Conservation (phyloP, 2,329 filamentous ascomycete species). For the Calonectria hawksworthii region DNA sequence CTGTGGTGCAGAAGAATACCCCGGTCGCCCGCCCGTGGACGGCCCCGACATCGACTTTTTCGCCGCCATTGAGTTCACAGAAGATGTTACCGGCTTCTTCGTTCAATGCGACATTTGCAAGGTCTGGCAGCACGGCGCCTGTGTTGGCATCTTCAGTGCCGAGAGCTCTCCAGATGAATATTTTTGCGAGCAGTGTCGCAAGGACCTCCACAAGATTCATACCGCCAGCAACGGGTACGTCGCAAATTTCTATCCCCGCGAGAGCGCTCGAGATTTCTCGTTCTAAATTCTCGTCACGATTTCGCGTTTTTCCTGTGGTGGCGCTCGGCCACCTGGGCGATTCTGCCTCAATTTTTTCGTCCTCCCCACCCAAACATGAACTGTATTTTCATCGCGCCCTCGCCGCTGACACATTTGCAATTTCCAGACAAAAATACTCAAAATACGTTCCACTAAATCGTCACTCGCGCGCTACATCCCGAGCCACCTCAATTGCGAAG, state of each 20-base stretch:
- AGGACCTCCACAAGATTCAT: constrained; percentile 89
- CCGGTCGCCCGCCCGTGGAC: constrained; percentile 80
- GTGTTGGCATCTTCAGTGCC: constrained; percentile 96
- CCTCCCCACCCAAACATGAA: neutral
- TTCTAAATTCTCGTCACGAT: neutral
- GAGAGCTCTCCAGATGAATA: constrained; percentile 95
- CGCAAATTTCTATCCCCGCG: neutral
- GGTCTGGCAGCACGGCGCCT: constrained; percentile 98
- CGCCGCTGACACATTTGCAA: constrained; percentile 48
- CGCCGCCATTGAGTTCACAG: constrained; percentile 75
- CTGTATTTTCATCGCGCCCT: constrained; percentile 45
- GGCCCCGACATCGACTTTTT: constrained; percentile 70
- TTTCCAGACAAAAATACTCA: constrained; percentile 73
- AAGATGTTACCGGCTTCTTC: constrained; percentile 94
- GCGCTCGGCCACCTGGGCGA: neutral
- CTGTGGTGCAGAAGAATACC: constrained; percentile 95
- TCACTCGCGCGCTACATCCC: constrained; percentile 68
- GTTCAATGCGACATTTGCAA: constrained; percentile 98
- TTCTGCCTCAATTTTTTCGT: constrained; percentile 11
- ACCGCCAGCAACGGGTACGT: constrained; percentile 88
- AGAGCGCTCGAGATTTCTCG: neutral
- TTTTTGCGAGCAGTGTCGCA: constrained; percentile 95
- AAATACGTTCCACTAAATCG: constrained; percentile 74
- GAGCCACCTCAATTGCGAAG: constrained; percentile 72
- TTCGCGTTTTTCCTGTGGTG: neutral